These are phyloP conservation scores for Saccharomycopsis oosterbeekiorum DNA, from an alignment of 805 yeast genomes.

Conservation along the genomic window DNA sequence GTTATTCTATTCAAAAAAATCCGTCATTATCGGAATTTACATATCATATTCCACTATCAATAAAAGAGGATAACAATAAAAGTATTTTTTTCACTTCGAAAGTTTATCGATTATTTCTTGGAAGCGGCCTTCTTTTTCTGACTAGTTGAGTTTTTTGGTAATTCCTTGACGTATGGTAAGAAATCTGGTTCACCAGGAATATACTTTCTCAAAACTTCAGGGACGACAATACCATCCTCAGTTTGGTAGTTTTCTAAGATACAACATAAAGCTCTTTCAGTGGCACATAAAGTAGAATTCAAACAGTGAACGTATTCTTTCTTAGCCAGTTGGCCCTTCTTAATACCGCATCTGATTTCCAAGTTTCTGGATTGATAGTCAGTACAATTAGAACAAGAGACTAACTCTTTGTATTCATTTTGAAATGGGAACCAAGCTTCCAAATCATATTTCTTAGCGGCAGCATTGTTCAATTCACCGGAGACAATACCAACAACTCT, in stretches of 20 bases:
- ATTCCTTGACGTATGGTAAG: conserved; percentile 79
- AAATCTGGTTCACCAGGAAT: conserved; percentile 99
- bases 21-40: background rate
- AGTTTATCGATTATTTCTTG: conserved; percentile 5
- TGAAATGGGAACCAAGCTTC: conserved; percentile 99
- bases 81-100: too few relatives aligned
- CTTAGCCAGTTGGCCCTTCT: conserved; percentile 87
- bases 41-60: background rate
- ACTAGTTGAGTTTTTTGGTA: conserved; percentile 90
- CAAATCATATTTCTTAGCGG: conserved; percentile 96
- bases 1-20: background rate
- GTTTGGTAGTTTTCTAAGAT: conserved; percentile 96
- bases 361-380: conserved; percentile 98
- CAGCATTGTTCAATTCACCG: conserved; percentile 97
- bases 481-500: conserved; percentile 97
- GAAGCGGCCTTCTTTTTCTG: conserved; percentile 51
- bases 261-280: conserved; percentile 97
- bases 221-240: conserved; percentile 86
- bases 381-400: conserved; percentile 97
- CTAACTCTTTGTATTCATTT: conserved; percentile 95
- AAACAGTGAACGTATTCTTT: conserved; percentile 98
- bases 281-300: conserved; percentile 94
- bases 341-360: conserved; percentile 97
- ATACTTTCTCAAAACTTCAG: conserved; percentile 91
- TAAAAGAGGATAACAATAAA: too few relatives aligned